These are phyloP conservation scores for Pelargonium fulgidum DNA, from an alignment of 441 rosid species.

Conservation along the genomic window DNA sequence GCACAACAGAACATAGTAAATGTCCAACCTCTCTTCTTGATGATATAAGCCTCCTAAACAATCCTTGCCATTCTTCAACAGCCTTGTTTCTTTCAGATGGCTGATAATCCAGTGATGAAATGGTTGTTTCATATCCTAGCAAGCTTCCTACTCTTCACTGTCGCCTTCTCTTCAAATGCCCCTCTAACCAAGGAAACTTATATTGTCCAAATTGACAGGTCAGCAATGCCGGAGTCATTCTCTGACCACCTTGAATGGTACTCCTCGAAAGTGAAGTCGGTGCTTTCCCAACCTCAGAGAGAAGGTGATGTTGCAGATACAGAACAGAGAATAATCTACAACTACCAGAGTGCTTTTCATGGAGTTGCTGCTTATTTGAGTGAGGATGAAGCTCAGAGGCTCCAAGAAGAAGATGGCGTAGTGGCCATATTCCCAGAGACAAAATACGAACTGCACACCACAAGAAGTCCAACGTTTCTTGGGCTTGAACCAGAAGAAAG, in stretches of 20 bases:
- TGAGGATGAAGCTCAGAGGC: slow-evolving; percentile 47
- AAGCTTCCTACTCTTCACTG: slow-evolving; percentile 24
- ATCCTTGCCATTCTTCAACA: slow-evolving; percentile 3
- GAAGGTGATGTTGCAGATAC: slow-evolving; percentile 24
- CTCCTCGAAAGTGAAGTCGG: slow-evolving; percentile 52
- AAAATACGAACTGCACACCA: slow-evolving; percentile 55
- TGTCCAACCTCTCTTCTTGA: slow-evolving; percentile 16
- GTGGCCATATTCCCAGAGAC: slow-evolving; percentile 48
- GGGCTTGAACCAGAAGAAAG: slow-evolving; percentile 44
- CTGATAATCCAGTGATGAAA: slow-evolving; percentile 31
- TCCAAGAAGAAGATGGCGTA: slow-evolving; percentile 48
- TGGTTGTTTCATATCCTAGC: slow-evolving; percentile 38
- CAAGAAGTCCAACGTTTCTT: slow-evolving; percentile 59
- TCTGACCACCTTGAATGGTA: slow-evolving; percentile 65
- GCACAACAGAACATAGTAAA: slow-evolving; percentile 15
- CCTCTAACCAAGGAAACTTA: slow-evolving; percentile 43
- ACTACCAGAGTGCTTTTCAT: slow-evolving; percentile 59
- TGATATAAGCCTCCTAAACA: slow-evolving; percentile 19
- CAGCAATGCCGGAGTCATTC: slow-evolving; percentile 61
- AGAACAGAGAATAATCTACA: slow-evolving; percentile 54
- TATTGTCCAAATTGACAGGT: slow-evolving; percentile 76
- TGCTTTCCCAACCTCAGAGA: slow-evolving; percentile 24
- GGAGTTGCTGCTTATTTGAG: slow-evolving; percentile 60
- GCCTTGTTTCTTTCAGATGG: slow-evolving; percentile 26
- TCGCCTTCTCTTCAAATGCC: slow-evolving; percentile 25